Percentiles rank a stretch among this genome's conserved stretches.
These are phyloP conservation scores for Turritis glabra DNA, from an alignment of 345 rosid genomes.

Conservation along the genomic window DNA sequence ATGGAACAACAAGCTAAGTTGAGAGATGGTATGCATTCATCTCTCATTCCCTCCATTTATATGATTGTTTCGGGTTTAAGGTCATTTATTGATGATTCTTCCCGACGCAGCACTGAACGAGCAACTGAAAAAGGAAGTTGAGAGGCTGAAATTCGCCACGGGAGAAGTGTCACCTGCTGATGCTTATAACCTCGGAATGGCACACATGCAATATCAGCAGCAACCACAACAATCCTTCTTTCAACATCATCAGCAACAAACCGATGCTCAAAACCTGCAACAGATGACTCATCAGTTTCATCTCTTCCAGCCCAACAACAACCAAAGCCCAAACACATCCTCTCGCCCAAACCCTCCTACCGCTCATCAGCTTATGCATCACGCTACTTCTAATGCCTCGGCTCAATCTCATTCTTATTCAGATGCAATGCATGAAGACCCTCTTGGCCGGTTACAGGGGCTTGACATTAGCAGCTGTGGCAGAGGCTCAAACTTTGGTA, in stretches of 20 bases:
- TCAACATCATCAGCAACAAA: constrained; percentile 50
- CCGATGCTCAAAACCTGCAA: constrained; percentile 48
- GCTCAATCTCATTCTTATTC: constrained; percentile 50
- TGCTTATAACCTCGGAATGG: constrained; percentile 69
- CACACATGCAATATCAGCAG: constrained; percentile 50
- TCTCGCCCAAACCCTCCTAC: constrained; percentile 32
- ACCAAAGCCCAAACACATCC: constrained; percentile 29
- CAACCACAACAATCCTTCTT: constrained; percentile 50
- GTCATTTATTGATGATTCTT: constrained; percentile 15
- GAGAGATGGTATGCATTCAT: constrained; percentile 63
- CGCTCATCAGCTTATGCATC: constrained; percentile 46
- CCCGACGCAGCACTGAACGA: constrained; percentile 65
- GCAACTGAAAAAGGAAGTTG: constrained; percentile 85
- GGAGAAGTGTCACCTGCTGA: constrained; percentile 74
- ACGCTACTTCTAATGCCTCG: constrained; percentile 30
- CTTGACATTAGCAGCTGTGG: constrained; percentile 73
- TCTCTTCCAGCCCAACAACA: constrained; percentile 49
- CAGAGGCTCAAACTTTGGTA: constrained; percentile 60
- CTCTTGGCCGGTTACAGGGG: constrained; percentile 72
- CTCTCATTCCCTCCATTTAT: neutral
- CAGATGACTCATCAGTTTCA: constrained; percentile 59
- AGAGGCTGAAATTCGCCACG: constrained; percentile 72
- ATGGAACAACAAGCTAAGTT: constrained; percentile 91
- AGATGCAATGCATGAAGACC: constrained; percentile 68
- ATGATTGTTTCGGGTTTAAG: neutral